Evolutionary conservation across 192 early-diverging fungal species (phyloP).

Genomic region (Entomortierella parvispora): DNA sequence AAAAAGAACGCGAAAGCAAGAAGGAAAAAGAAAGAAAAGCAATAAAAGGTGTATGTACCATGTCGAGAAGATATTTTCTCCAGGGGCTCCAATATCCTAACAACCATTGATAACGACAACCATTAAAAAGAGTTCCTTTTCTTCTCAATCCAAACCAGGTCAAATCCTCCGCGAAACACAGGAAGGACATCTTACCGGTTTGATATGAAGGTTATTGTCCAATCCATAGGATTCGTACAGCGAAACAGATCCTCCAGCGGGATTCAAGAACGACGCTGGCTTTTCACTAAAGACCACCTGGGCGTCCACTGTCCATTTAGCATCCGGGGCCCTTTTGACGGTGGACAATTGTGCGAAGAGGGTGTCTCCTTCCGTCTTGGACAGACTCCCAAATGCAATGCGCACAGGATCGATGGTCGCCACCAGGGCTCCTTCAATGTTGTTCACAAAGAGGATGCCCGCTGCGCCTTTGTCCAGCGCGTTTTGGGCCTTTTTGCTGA

Average conservation of each 20-base stretch:
- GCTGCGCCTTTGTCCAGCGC: conserved; percentile 69
- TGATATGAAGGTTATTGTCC: conserved; percentile 33
- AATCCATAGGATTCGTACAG: conserved; percentile 77
- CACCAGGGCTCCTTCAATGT: conserved; percentile 1
- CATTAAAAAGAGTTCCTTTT: too few species aligned
- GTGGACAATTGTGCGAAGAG: conserved; percentile 37
- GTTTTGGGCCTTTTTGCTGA: conserved; percentile 64
- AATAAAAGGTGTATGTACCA: conserved; percentile 6
- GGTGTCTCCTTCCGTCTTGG: conserved; percentile 47
- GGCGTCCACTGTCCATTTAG: conserved; percentile 20
- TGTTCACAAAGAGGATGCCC: conserved; percentile 74
- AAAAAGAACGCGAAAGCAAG: not conserved
- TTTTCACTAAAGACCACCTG: not conserved
- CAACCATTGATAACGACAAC: too few species aligned
- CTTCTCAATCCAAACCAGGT: too few species aligned
- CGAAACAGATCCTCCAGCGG: conserved; percentile 69
- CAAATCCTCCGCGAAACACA: too few species aligned
- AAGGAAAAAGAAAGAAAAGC: not conserved
- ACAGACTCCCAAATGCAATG: conserved; percentile 63
- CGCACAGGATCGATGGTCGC: conserved; percentile 17
- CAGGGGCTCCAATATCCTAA: conserved; percentile 36
- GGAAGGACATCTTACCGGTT: conserved; percentile 12
- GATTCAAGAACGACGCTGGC: conserved; percentile 45
- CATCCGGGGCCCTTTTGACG: conserved; percentile 42
- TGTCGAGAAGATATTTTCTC: conserved; percentile 39